These are phyloP conservation scores for Helicocarpus griseus DNA, from an alignment of 2,329 filamentous ascomycete species.

Conservation along the genomic window DNA sequence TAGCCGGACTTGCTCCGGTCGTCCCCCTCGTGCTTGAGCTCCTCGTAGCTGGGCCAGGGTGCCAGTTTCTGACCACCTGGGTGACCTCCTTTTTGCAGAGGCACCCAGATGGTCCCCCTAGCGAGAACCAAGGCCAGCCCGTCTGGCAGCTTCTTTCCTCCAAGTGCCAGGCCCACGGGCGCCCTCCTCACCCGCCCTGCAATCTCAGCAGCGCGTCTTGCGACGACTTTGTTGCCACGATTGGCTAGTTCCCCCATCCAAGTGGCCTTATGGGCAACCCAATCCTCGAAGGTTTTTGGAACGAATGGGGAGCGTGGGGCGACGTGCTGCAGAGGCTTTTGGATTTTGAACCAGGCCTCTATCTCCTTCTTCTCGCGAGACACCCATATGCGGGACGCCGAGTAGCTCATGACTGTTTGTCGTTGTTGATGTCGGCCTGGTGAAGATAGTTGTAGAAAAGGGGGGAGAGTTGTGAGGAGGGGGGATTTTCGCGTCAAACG, in stretches of 20 bases:
- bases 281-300: conserved; percentile 17
- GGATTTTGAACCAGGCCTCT: conserved; percentile 18
- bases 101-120: conserved; percentile 21
- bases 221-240: conserved; percentile 6
- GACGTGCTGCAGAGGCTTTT: conserved; percentile 15
- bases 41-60: conserved; percentile 22
- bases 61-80: conserved; percentile 12
- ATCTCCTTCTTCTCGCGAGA: conserved; percentile 17
- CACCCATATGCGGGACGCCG: conserved; percentile 22
- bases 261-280: conserved; percentile 15
- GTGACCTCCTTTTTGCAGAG: conserved; percentile 3
- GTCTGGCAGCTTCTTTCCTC: conserved; percentile 17
- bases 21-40: conserved; percentile 25
- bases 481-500: background rate
- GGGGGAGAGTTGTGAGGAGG: background rate
- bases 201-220: conserved; percentile 1
- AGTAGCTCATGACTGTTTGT: conserved; percentile 13
- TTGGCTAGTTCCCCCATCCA: conserved; percentile 11
- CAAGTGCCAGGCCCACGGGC: conserved; percentile 11
- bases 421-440: background rate
- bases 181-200: conserved; percentile 1
- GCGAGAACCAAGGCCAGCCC: conserved; percentile 18
- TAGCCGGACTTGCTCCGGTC: conserved; percentile 21
- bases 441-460: background rate
- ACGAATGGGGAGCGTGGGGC: conserved; percentile 19